Evolutionary conservation across 441 rosid genomes (phyloP), one percentile per base, ranked within the genome.

Genomic region (Croton setiger): DNA sequence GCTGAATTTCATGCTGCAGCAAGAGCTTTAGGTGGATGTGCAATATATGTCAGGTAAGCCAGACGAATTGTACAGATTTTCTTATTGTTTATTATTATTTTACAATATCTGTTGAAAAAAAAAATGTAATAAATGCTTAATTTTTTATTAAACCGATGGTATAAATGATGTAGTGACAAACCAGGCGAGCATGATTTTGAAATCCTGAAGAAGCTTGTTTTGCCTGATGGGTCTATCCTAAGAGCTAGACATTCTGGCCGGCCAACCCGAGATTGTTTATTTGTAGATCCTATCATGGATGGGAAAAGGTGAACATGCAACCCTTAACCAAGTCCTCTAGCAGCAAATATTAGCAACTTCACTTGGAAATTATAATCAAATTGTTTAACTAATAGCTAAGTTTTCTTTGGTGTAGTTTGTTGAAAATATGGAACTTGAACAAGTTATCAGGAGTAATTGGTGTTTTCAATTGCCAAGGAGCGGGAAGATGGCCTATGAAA

Each of bases 391-490:
- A 13, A 37, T 27, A 3, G 10, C 8, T 48, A 13, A 39, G 1
- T 15, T 49, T 20, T 39, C 23, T 64, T 14, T 51, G 70, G 37
- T 66, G 67, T 78, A 84, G 88, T 56, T 71, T 86, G 73, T 66
- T 86, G 64, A 84, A 86, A 74, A 74, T 84, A 18, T 86, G 88
- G 96, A 90, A 90, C 78, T 8, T 86, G 76, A 90, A 90, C 77
- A 88, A 84, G 61, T 77, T 78, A 75, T 67, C 83, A 0, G 93
- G 92, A 7, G 84, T 88, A 4, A 43, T 90, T 0, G 92, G 93
- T 64, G 85, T 79, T 68, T 90, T 90, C 71, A 90, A 88, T 75
- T 90, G 92, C 79, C 96, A 88, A 86, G 93, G 89, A 55, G 86
- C 84, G 49, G 93, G 93, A 75, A 73, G 70, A 44, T 82, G 90